A percentile compares a stretch with the other conserved stretches of the same genome.
Conservation (phyloP, 257 asterid genomes). For the Nicotiana tabacum region DNA sequence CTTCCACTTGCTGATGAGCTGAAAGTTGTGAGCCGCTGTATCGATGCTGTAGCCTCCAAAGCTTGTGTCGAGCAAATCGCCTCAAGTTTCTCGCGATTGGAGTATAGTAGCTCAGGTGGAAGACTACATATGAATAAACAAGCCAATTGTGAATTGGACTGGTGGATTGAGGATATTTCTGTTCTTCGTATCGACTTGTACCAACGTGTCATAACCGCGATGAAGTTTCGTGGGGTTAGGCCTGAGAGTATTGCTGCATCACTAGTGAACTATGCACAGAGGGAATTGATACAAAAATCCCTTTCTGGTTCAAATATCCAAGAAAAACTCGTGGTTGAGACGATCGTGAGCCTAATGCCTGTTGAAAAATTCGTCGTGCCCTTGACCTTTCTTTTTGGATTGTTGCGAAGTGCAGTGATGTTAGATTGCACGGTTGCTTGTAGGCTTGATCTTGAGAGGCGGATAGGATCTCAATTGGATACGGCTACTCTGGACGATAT, state of each 20-base stretch:
- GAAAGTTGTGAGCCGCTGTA: constrained; percentile 51
- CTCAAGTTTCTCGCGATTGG: constrained; percentile 85
- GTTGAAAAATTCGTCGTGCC: constrained; percentile 79
- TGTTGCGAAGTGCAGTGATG: constrained; percentile 69
- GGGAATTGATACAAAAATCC: constrained; percentile 58
- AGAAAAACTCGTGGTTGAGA: constrained; percentile 71
- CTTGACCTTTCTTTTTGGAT: constrained; percentile 67
- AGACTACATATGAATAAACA: constrained; percentile 87
- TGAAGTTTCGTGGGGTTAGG: constrained; percentile 87
- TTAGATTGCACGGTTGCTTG: constrained; percentile 63
- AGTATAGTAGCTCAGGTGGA: constrained; percentile 78
- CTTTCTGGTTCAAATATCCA: constrained; percentile 35
- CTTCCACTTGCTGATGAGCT: constrained; percentile 92
- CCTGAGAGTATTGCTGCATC: constrained; percentile 93
- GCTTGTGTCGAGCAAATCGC: constrained; percentile 98
- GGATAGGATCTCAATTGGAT: constrained; percentile 78
- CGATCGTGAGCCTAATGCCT: constrained; percentile 77
- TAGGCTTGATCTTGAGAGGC: constrained; percentile 80
- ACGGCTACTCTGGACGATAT: constrained; percentile 85
- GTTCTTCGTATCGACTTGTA: constrained; percentile 67
- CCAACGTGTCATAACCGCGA: constrained; percentile 67
- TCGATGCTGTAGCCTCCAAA: constrained; percentile 83
- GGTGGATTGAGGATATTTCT: constrained; percentile 97
- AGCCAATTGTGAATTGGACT: constrained; percentile 56
- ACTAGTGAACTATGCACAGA: constrained; percentile 76